phyloP scores from a whole-genome alignment of 108 stramenopile species.

The Nitzschia sp. region DNA sequence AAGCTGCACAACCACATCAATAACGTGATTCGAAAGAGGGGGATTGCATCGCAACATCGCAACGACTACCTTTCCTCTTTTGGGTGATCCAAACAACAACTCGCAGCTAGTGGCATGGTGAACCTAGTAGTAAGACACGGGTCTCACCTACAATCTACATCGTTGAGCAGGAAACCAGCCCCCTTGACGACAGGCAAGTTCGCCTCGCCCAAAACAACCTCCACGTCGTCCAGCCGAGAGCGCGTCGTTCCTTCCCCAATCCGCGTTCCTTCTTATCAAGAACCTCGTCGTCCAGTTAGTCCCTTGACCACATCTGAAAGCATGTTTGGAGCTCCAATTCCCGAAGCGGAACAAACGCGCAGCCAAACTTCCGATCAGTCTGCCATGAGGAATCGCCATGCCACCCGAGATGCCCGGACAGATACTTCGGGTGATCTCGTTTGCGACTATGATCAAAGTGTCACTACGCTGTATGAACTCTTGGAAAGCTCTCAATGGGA shows the following conservation, averaged over 20 bases:
- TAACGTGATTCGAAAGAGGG: too few species aligned
- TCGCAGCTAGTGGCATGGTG: constrained; percentile 12
- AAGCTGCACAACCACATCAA: too few species aligned
- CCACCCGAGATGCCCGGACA: not conserved
- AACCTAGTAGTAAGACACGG: constrained; percentile 25
- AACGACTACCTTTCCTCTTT: too few species aligned
- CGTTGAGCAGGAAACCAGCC: not conserved
- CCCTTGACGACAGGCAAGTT: not conserved
- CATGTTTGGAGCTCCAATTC: constrained; percentile 7
- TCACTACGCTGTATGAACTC: constrained; percentile 60
- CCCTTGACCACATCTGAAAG: constrained; percentile 24
- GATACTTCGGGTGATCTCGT: constrained; percentile 2
- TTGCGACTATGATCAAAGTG: constrained; percentile 62
- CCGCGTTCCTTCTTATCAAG: constrained; percentile 8
- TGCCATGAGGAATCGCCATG: not conserved
- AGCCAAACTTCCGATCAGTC: constrained; percentile 1
- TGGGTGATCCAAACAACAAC: too few species aligned
- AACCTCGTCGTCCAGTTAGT: constrained; percentile 11
- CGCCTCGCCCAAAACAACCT: not conserved
- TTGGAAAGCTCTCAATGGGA: constrained; percentile 74
- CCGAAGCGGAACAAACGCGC: constrained; percentile 7
- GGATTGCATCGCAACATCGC: too few species aligned
- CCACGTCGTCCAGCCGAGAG: not conserved
- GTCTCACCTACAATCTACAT: constrained; percentile 5
- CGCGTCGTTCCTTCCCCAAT: constrained; percentile 22